Percentiles rank a stretch among this genome's conserved stretches.
Conservation (phyloP, 148 eudicot species). For the Hydrangea macrophylla region DNA sequence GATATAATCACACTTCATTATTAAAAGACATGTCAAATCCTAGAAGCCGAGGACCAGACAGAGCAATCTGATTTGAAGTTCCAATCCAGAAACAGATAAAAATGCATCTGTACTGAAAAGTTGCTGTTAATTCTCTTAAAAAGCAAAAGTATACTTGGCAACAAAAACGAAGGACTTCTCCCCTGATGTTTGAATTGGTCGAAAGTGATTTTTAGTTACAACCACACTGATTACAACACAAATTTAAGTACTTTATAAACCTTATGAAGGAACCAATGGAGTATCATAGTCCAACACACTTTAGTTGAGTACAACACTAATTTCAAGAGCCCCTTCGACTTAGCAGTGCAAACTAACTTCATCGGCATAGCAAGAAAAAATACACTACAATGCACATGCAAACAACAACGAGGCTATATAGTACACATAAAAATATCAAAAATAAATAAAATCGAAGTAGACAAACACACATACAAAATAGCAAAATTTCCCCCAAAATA, state of each 20-base stretch:
- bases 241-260: too few relatives aligned
- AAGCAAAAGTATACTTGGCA: too few relatives aligned
- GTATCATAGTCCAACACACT: too few relatives aligned
- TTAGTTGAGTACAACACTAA: not conserved
- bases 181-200: not conserved
- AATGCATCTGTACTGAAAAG: not conserved
- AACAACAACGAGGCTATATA: too few relatives aligned
- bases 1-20: not conserved
- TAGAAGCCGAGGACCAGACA: not conserved
- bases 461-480: too few relatives aligned
- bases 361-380: too few relatives aligned
- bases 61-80: not conserved
- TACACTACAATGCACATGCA: not conserved
- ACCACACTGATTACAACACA: too few relatives aligned
- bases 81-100: not conserved
- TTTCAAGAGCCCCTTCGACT: not conserved
- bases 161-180: not conserved
- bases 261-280: too few relatives aligned
- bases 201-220: too few relatives aligned
- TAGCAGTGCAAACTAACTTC: slow-evolving; percentile 3
- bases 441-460: too few relatives aligned
- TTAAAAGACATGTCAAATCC: not conserved
- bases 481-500: too few relatives aligned
- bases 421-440: too few relatives aligned
- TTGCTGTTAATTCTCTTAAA: not conserved